Percentiles rank a stretch among this genome's conserved stretches.
phyloP scores from a whole-genome alignment of 1,139 yeast species.

The Candida sanyaensis region DNA sequence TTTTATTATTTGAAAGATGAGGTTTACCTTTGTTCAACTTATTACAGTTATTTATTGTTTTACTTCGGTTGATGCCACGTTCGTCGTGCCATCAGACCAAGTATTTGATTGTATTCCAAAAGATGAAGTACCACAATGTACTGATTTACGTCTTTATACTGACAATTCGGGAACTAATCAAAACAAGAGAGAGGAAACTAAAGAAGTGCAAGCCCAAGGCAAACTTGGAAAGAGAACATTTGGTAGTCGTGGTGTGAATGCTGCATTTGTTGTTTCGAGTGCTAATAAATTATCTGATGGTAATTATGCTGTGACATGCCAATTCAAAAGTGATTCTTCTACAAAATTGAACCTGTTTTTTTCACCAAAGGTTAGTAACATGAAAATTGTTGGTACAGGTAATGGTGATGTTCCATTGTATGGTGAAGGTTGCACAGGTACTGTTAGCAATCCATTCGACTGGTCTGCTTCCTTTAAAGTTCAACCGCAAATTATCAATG shows the following conservation, averaged over 20 bases:
- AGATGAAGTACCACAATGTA: slow-evolving; percentile 5
- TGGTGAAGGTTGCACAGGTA: slow-evolving; percentile 5
- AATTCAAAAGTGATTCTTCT: slow-evolving; percentile 9
- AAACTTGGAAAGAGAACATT: slow-evolving; percentile 2
- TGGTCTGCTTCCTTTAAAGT: slow-evolving; percentile 14
- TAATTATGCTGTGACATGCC: slow-evolving; percentile 10
- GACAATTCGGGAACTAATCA: neutral
- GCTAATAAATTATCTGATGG: slow-evolving; percentile 13
- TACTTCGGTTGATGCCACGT: slow-evolving; percentile 10
- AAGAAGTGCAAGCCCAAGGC: neutral
- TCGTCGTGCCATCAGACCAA: slow-evolving; percentile 2
- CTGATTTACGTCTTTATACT: neutral
- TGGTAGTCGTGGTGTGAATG: no score
- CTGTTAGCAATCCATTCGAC: slow-evolving; percentile 10
- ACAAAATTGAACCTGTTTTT: slow-evolving; percentile 7
- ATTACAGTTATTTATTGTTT: slow-evolving; percentile 9
- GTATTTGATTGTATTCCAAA: slow-evolving; percentile 7
- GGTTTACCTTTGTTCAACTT: slow-evolving; percentile 9
- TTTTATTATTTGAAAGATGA: slow-evolving; percentile 5
- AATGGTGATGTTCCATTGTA: slow-evolving; percentile 9
- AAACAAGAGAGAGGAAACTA: slow-evolving; percentile 2
- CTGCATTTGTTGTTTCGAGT: slow-evolving; percentile 10
- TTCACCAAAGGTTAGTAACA: slow-evolving; percentile 5
- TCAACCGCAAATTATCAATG: slow-evolving; percentile 10
- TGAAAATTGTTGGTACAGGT: slow-evolving; percentile 13